phyloP scores from a whole-genome alignment of 305 asterid genomes.

The Salvia sclarea region DNA sequence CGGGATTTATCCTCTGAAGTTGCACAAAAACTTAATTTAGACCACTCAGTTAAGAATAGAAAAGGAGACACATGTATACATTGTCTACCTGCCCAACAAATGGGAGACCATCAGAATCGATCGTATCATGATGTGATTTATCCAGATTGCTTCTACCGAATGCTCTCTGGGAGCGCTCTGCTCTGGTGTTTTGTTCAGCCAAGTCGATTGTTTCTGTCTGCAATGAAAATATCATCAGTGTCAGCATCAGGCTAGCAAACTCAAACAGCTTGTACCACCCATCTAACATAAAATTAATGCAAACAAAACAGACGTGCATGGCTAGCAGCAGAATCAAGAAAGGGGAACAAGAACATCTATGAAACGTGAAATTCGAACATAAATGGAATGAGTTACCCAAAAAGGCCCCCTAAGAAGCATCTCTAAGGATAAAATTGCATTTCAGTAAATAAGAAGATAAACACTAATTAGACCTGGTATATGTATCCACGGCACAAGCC shows the following conservation, averaged over 20 bases:
- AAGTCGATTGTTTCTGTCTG: slow-evolving; percentile 94
- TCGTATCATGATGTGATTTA: slow-evolving; percentile 52
- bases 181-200: slow-evolving; percentile 51
- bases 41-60: neutral
- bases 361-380: neutral
- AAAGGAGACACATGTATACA: neutral
- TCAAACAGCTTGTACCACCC: neutral
- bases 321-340: slow-evolving; percentile 10
- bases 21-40: slow-evolving; percentile 1
- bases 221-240: slow-evolving; percentile 28
- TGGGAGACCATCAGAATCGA: slow-evolving; percentile 95
- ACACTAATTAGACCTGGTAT: slow-evolving; percentile 64
- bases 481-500: slow-evolving; percentile 92
- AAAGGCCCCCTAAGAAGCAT: slow-evolving; percentile 1
- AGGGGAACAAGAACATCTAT: slow-evolving; percentile 15
- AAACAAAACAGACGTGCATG: slow-evolving; percentile 9
- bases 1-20: slow-evolving; percentile 69
- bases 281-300: too few species aligned
- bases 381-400: neutral
- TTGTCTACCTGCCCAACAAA: slow-evolving; percentile 80
- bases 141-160: slow-evolving; percentile 78
- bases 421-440: slow-evolving; percentile 14
- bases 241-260: slow-evolving; percentile 13
- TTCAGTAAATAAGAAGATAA: slow-evolving; percentile 12
- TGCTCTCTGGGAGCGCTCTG: slow-evolving; percentile 49